Percentiles rank a stretch among this genome's conserved stretches.
These are phyloP conservation scores for Seminavis robusta DNA, from an alignment of 108 stramenopile species.

Conservation along the genomic window DNA sequence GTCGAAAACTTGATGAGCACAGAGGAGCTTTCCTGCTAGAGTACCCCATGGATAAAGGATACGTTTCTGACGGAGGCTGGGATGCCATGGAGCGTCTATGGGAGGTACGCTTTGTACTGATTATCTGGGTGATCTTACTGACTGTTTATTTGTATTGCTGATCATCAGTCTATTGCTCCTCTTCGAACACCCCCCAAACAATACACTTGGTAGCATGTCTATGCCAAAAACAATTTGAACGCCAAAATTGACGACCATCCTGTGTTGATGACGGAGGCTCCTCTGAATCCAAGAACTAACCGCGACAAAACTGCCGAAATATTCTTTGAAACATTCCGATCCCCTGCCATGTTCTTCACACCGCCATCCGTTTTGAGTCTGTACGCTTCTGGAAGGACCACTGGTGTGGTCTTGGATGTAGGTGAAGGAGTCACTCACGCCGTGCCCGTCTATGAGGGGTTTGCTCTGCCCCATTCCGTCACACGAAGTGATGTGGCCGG, in stretches of 20 bases:
- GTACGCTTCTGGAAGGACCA: constrained; percentile 95
- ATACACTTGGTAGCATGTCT: constrained; percentile 72
- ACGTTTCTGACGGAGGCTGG: constrained; percentile 85
- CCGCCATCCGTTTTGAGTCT: constrained; percentile 91
- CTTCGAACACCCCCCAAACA: neutral
- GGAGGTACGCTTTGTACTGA: constrained; percentile 45
- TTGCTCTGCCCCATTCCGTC: constrained; percentile 93
- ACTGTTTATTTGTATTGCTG: neutral
- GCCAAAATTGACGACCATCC: constrained; percentile 92
- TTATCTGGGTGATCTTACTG: neutral
- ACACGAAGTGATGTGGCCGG: constrained; percentile 92
- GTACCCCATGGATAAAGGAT: constrained; percentile 92
- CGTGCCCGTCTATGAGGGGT: constrained; percentile 97
- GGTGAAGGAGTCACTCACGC: constrained; percentile 97
- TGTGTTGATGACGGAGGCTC: constrained; percentile 94
- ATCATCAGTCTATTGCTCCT: neutral
- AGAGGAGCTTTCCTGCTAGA: constrained; percentile 88
- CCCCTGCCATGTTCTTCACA: constrained; percentile 91
- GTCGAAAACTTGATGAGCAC: constrained; percentile 90
- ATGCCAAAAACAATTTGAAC: constrained; percentile 83
- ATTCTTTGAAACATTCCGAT: constrained; percentile 93
- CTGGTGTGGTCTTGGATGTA: constrained; percentile 96
- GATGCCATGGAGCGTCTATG: constrained; percentile 92
- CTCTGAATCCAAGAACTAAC: constrained; percentile 88
- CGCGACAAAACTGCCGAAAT: constrained; percentile 89